phyloP scores from a whole-genome alignment of 202 grass and related monocot genomes.

The Saccharum hybrid region DNA sequence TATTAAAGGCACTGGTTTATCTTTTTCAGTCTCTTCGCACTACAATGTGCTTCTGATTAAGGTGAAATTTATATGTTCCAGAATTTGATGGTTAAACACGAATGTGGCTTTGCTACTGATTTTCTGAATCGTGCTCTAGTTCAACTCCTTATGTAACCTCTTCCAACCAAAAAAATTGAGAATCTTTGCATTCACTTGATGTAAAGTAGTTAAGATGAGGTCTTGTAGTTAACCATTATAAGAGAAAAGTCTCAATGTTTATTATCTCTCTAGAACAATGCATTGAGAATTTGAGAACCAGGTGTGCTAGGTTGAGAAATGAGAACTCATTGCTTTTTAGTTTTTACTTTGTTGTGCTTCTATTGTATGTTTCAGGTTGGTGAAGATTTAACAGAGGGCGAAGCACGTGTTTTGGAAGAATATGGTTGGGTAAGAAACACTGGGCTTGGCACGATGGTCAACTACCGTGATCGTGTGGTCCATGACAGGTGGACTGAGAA shows the following conservation, averaged over 20 bases:
- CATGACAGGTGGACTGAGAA: slow-evolving; percentile 77
- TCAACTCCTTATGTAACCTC: not conserved
- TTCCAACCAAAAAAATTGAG: not conserved
- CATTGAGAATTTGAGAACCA: not conserved
- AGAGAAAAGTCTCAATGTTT: not conserved
- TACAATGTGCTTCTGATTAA: not conserved
- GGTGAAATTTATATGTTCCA: not conserved
- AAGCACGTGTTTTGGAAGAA: slow-evolving; percentile 63
- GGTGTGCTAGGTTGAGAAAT: not conserved
- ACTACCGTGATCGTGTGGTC: slow-evolving; percentile 76
- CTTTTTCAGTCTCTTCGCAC: not conserved
- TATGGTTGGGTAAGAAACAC: slow-evolving; percentile 85
- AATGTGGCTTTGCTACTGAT: not conserved
- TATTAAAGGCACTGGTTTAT: not conserved
- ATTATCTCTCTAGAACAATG: not conserved
- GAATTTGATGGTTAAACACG: not conserved
- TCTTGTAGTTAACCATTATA: not conserved
- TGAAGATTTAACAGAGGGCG: slow-evolving; percentile 73
- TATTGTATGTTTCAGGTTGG: slow-evolving; percentile 55
- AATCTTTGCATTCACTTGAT: not conserved
- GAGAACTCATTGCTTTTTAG: not conserved
- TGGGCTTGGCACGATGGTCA: slow-evolving; percentile 81
- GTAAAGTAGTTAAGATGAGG: not conserved
- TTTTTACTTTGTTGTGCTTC: not conserved
- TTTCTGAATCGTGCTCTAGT: not conserved